phyloP scores from a whole-genome alignment of 2,329 filamentous ascomycete species.

The Cercospora sp. region DNA sequence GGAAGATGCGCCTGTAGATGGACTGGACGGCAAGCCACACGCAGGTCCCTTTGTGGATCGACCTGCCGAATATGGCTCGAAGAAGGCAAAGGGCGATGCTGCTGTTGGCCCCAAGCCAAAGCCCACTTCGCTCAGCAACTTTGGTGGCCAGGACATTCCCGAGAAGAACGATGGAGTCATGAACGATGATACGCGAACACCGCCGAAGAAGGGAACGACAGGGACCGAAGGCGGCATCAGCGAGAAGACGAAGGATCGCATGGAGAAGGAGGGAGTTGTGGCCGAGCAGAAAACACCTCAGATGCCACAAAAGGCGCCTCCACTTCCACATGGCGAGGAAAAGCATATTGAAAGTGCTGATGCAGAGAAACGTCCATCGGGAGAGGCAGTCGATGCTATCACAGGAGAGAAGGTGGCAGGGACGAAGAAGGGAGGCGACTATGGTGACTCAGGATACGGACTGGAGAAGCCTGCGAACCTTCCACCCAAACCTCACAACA shows the following conservation, averaged over 20 bases:
- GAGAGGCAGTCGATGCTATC: conserved; percentile 40
- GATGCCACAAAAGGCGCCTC: conserved; percentile 80
- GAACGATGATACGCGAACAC: conserved; percentile 77
- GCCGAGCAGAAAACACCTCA: conserved; percentile 70
- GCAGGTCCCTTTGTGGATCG: conserved; percentile 74
- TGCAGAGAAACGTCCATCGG: conserved; percentile 34
- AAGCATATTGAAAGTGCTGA: conserved; percentile 56
- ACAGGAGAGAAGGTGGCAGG: conserved; percentile 23
- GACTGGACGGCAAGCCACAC: conserved; percentile 90
- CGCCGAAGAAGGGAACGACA: conserved; percentile 80
- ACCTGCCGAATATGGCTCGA: conserved; percentile 33
- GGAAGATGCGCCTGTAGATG: conserved; percentile 86
- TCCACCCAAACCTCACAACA: conserved; percentile 74
- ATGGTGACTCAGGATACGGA: conserved; percentile 31
- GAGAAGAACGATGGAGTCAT: conserved; percentile 76
- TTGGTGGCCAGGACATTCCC: conserved; percentile 47
- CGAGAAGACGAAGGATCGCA: conserved; percentile 74
- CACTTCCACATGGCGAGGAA: conserved; percentile 77
- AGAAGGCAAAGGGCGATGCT: conserved; percentile 30
- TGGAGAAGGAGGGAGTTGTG: conserved; percentile 59
- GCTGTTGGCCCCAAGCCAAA: conserved; percentile 38
- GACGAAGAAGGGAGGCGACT: conserved; percentile 37
- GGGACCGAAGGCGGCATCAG: conserved; percentile 88
- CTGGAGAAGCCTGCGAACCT: conserved; percentile 60
- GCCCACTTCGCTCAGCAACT: conserved; percentile 36